These are phyloP conservation scores for Cadophora gregata DNA, from an alignment of 2,329 filamentous ascomycete genomes.

Conservation along the genomic window DNA sequence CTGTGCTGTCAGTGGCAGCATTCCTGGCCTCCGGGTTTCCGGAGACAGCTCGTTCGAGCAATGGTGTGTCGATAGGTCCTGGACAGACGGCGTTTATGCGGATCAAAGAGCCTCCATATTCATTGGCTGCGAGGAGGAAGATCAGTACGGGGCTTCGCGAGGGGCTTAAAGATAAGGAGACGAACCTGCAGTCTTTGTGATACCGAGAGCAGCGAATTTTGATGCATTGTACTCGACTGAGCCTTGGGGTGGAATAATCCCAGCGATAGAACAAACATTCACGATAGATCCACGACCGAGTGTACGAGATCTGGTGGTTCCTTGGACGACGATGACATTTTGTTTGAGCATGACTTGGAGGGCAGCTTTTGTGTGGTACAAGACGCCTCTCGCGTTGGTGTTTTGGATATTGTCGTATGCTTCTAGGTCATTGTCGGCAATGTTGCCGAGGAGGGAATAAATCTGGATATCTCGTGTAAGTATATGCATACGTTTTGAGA, in stretches of 20 bases:
- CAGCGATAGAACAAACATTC: conserved; percentile 37
- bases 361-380: conserved; percentile 45
- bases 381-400: conserved; percentile 45
- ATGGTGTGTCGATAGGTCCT: conserved; percentile 23
- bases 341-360: conserved; percentile 31
- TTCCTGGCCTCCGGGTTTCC: not conserved
- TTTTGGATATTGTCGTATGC: conserved; percentile 41
- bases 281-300: conserved; percentile 39
- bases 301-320: conserved; percentile 19
- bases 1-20: not conserved
- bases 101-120: conserved; percentile 17
- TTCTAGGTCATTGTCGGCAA: conserved; percentile 36
- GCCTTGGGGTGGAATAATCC: conserved; percentile 22
- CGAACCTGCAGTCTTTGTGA: conserved; percentile 35
- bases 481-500: not conserved
- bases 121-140: not conserved
- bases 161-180: not conserved
- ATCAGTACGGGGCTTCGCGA: not conserved
- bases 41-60: conserved; percentile 21
- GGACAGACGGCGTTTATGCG: conserved; percentile 30
- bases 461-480: not conserved
- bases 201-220: conserved; percentile 41
- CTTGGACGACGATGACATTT: conserved; percentile 21
- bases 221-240: conserved; percentile 37
- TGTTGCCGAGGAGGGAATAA: not conserved